These are phyloP conservation scores for Ampelocalamus luodianensis DNA, from an alignment of 176 grass and related monocot species.

Conservation along the genomic window DNA sequence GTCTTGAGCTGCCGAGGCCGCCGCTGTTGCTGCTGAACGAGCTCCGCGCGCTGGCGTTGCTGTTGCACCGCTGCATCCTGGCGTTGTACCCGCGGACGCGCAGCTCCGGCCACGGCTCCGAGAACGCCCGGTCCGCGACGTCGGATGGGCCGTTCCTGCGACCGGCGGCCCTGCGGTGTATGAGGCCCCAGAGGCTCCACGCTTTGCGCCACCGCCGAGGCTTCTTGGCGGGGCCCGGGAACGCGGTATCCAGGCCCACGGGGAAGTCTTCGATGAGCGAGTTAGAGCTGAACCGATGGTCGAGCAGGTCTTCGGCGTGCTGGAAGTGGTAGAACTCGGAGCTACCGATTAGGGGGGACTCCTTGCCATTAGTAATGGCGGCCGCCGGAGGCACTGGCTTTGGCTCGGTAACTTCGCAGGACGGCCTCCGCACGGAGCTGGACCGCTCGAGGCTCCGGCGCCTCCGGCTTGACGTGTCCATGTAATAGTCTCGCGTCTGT, in stretches of 20 bases:
- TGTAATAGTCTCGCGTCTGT: slow-evolving; percentile 88
- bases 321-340: slow-evolving; percentile 97
- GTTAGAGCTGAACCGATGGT: slow-evolving; percentile 62
- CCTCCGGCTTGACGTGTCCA: slow-evolving; percentile 63
- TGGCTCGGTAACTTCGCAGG: slow-evolving; percentile 45
- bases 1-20: slow-evolving; percentile 50
- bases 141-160: slow-evolving; percentile 37
- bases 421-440: slow-evolving; percentile 61
- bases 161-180: slow-evolving; percentile 65
- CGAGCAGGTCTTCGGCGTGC: slow-evolving; percentile 61
- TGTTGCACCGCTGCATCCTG: slow-evolving; percentile 75
- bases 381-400: slow-evolving; percentile 6
- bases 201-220: slow-evolving; percentile 67
- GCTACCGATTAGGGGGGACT: slow-evolving; percentile 53
- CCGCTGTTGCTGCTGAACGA: slow-evolving; percentile 89
- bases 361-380: slow-evolving; percentile 31
- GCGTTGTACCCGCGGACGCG: slow-evolving; percentile 47
- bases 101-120: slow-evolving; percentile 61
- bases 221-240: slow-evolving; percentile 69
- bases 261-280: slow-evolving; percentile 75
- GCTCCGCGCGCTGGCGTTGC: slow-evolving; percentile 72
- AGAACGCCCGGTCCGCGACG: slow-evolving; percentile 61
- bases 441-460: slow-evolving; percentile 81
- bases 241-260: slow-evolving; percentile 65
- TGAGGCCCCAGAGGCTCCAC: slow-evolving; percentile 87